phyloP scores from a whole-genome alignment of 2,329 filamentous ascomycete species.

The Microsporum audouinii region DNA sequence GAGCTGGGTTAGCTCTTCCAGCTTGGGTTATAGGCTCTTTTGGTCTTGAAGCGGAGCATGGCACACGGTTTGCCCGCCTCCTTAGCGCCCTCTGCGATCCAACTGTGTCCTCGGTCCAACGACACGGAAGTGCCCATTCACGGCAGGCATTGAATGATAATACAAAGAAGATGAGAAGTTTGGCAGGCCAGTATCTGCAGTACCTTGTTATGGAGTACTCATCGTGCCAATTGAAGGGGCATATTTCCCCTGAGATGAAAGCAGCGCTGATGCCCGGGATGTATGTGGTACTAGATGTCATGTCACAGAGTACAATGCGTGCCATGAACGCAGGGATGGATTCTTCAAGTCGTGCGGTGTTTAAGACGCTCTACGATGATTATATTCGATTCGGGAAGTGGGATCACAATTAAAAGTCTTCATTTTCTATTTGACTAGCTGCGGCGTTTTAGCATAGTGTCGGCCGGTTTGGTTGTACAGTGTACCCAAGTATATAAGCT shows the following conservation, averaged over 20 bases:
- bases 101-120: conserved; percentile 44
- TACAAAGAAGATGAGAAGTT: conserved; percentile 47
- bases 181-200: conserved; percentile 47
- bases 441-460: not conserved
- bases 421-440: not conserved
- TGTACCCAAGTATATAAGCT: not conserved
- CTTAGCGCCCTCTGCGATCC: conserved; percentile 52
- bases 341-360: conserved; percentile 41
- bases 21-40: conserved; percentile 14
- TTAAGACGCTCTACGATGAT: conserved; percentile 44
- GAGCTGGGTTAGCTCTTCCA: conserved; percentile 13
- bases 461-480: not conserved
- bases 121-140: conserved; percentile 24
- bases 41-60: conserved; percentile 33
- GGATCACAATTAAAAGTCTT: conserved; percentile 31
- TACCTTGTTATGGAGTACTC: conserved; percentile 49
- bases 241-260: conserved; percentile 42
- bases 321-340: conserved; percentile 43
- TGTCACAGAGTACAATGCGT: conserved; percentile 40
- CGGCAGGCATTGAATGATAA: conserved; percentile 45
- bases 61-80: conserved; percentile 42
- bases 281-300: conserved; percentile 43
- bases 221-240: conserved; percentile 39
- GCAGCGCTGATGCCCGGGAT: conserved; percentile 42
- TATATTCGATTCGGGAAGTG: conserved; percentile 39